phyloP scores from a whole-genome alignment of 2,329 filamentous ascomycete species.

The Drechmeria coniospora region DNA sequence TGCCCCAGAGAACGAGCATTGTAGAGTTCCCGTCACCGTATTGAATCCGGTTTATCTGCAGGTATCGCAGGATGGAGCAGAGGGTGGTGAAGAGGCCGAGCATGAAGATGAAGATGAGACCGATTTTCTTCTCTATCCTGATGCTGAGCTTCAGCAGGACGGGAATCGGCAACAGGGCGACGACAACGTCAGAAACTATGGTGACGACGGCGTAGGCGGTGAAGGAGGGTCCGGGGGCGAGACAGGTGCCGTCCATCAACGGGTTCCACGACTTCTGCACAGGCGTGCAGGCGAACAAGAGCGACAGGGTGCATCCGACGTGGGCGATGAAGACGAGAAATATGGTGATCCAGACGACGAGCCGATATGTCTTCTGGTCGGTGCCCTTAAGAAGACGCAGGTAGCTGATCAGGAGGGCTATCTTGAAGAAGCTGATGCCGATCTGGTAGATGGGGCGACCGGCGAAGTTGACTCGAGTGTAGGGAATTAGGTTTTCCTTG shows the following conservation, averaged over 20 bases:
- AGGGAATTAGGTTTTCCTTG: constrained; percentile 23
- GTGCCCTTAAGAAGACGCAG: constrained; percentile 33
- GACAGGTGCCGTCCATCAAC: constrained; percentile 22
- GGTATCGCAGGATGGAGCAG: constrained; percentile 36
- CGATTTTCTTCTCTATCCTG: constrained; percentile 29
- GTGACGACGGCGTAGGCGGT: constrained; percentile 36
- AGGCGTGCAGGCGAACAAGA: constrained; percentile 34
- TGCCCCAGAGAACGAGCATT: constrained; percentile 40
- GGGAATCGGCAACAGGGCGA: constrained; percentile 34
- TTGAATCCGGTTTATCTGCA: constrained; percentile 34
- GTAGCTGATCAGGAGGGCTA: constrained; percentile 36
- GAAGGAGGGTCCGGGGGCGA: constrained; percentile 30
- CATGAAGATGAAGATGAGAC: constrained; percentile 34
- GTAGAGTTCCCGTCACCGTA: constrained; percentile 37
- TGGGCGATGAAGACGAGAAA: constrained; percentile 28
- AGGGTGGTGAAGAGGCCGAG: constrained; percentile 39
- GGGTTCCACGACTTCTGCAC: constrained; percentile 32
- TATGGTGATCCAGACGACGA: constrained; percentile 28
- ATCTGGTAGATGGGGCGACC: constrained; percentile 38
- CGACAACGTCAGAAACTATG: constrained; percentile 32
- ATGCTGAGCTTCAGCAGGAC: constrained; percentile 33
- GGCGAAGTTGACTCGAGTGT: constrained; percentile 34
- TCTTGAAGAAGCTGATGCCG: constrained; percentile 41
- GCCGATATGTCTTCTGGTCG: constrained; percentile 26
- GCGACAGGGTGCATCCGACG: constrained; percentile 29